These are phyloP conservation scores for Sugiyamaella qingdaonensis DNA, from an alignment of 805 yeast genomes.

Conservation along the genomic window DNA sequence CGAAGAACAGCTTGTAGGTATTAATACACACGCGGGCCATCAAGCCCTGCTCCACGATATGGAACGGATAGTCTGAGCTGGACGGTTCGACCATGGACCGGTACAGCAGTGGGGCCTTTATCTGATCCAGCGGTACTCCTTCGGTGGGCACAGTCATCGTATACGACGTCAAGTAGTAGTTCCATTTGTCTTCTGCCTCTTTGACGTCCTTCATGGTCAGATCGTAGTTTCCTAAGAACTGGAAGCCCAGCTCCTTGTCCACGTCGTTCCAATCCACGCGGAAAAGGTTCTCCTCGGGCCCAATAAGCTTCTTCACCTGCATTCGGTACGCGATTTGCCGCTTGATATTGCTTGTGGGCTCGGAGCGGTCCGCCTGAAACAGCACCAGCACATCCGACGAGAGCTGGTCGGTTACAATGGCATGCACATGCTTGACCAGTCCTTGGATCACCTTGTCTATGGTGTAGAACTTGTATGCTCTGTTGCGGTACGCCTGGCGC, in stretches of 20 bases:
- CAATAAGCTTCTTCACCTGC: slow-evolving; percentile 77
- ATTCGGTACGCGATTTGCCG: slow-evolving; percentile 88
- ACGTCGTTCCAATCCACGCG: slow-evolving; percentile 66
- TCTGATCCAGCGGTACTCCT: slow-evolving; percentile 75
- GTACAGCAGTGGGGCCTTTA: slow-evolving; percentile 75
- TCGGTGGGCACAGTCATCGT: slow-evolving; percentile 96
- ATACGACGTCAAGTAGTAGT: slow-evolving; percentile 88
- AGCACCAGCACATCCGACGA: slow-evolving; percentile 75
- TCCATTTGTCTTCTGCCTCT: slow-evolving; percentile 78
- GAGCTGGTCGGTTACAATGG: slow-evolving; percentile 71
- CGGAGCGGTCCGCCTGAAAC: slow-evolving; percentile 75
- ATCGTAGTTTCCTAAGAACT: slow-evolving; percentile 69
- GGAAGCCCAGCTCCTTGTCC: slow-evolving; percentile 56
- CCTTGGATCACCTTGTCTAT: slow-evolving; percentile 88
- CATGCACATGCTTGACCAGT: slow-evolving; percentile 79
- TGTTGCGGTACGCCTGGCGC: slow-evolving; percentile 91
- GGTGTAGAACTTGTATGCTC: slow-evolving; percentile 88
- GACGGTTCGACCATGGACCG: slow-evolving; percentile 32
- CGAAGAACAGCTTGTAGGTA: slow-evolving; percentile 77
- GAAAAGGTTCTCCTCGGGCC: slow-evolving; percentile 89
- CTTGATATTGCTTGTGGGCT: slow-evolving; percentile 63
- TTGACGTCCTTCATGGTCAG: slow-evolving; percentile 70
- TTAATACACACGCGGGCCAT: slow-evolving; percentile 75
- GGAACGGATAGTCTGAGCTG: slow-evolving; percentile 34
- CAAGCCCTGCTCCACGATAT: slow-evolving; percentile 62